These are phyloP conservation scores for Camelina laxa DNA, from an alignment of 345 rosid species.

Conservation along the genomic window DNA sequence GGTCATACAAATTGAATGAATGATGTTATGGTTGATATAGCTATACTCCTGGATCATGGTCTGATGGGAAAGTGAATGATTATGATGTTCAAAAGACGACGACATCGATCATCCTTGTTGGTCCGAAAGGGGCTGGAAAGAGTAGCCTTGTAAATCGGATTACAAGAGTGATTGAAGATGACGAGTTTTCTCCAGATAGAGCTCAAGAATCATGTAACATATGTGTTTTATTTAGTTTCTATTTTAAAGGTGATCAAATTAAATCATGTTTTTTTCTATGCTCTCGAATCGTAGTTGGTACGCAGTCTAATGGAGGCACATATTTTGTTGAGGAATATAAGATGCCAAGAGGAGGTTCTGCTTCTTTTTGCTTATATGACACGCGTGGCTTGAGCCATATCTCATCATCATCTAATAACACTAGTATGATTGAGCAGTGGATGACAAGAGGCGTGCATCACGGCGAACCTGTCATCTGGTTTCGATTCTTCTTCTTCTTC, in stretches of 20 bases:
- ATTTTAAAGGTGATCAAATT: not conserved
- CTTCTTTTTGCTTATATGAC: conserved; percentile 72
- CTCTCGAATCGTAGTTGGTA: conserved; percentile 49
- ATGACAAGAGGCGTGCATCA: conserved; percentile 63
- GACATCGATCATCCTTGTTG: conserved; percentile 66
- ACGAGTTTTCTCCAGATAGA: conserved; percentile 60
- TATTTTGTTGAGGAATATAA: conserved; percentile 70
- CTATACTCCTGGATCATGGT: conserved; percentile 73
- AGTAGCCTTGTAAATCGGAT: conserved; percentile 82
- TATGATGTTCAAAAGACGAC: conserved; percentile 60
- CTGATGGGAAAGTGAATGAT: conserved; percentile 45
- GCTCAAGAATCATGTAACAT: conserved; percentile 84
- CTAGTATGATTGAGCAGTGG: conserved; percentile 62
- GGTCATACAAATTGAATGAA: not conserved
- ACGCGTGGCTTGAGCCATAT: conserved; percentile 60
- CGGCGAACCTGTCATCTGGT: conserved; percentile 66
- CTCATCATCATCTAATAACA: conserved; percentile 44
- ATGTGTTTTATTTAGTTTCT: not conserved
- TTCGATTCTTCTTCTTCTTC: conserved; percentile 19
- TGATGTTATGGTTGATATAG: conserved; percentile 35
- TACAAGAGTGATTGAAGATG: conserved; percentile 66
- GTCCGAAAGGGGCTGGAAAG: conserved; percentile 85
- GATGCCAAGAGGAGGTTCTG: conserved; percentile 65
- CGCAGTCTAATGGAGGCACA: conserved; percentile 61
- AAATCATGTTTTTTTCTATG: not conserved